Percentiles rank a stretch among this genome's conserved stretches.
phyloP scores from a whole-genome alignment of 345 rosid genomes.

The Balakata baccata region DNA sequence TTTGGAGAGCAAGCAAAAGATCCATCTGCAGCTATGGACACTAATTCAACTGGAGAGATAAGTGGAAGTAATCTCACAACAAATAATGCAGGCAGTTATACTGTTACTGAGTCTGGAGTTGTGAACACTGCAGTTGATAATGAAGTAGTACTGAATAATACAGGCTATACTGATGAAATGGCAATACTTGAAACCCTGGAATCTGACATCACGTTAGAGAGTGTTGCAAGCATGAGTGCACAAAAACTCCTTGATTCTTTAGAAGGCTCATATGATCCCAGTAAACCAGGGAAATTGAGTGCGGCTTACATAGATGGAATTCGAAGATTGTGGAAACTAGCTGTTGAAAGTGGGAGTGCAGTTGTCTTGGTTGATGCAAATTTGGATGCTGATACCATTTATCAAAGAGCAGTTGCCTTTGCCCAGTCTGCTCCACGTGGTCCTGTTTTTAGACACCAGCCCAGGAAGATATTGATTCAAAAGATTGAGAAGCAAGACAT shows the following conservation, averaged over 20 bases:
- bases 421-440: slow-evolving; percentile 57
- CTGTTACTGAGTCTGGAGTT: slow-evolving; percentile 25
- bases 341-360: slow-evolving; percentile 70
- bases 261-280: slow-evolving; percentile 28
- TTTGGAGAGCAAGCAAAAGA: slow-evolving; percentile 26
- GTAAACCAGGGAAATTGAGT: slow-evolving; percentile 10
- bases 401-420: slow-evolving; percentile 52
- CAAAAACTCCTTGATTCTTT: slow-evolving; percentile 20
- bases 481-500: slow-evolving; percentile 39
- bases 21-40: slow-evolving; percentile 11
- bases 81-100: slow-evolving; percentile 3
- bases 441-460: slow-evolving; percentile 48
- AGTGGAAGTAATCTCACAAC: slow-evolving; percentile 4
- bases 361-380: slow-evolving; percentile 42
- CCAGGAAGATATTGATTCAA: slow-evolving; percentile 32
- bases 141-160: slow-evolving; percentile 15
- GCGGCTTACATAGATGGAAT: slow-evolving; percentile 38
- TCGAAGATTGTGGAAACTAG: slow-evolving; percentile 51
- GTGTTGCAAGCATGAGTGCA: slow-evolving; percentile 13
- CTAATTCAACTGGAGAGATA: slow-evolving; percentile 15
- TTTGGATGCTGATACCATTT: slow-evolving; percentile 61
- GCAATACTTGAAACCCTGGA: slow-evolving; percentile 4
- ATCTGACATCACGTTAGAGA: slow-evolving; percentile 12
- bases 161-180: slow-evolving; percentile 19
- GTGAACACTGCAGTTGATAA: slow-evolving; percentile 5